Percentiles rank a stretch among this genome's conserved stretches.
Conservation (phyloP, 805 yeast genomes). For the Teunomyces stri region DNA sequence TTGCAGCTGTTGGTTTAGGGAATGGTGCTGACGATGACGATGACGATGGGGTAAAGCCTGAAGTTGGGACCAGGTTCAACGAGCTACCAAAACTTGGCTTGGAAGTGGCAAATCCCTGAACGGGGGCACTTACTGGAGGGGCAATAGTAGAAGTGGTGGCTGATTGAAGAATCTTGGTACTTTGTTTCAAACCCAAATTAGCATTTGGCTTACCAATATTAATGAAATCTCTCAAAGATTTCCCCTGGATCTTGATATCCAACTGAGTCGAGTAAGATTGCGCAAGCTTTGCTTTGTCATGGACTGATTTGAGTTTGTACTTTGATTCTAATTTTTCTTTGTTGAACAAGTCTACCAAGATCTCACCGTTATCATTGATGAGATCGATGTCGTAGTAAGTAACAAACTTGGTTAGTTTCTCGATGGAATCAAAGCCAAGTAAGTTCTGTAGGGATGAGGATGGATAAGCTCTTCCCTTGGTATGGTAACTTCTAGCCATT, state of each 20-base stretch:
- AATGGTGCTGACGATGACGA: background rate
- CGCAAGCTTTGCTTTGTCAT: conserved; percentile 37
- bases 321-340: conserved; percentile 40
- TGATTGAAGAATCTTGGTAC: conserved; percentile 5
- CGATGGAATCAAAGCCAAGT: conserved; percentile 66
- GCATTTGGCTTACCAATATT: conserved; percentile 33
- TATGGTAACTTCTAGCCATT: conserved; percentile 64
- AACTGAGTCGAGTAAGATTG: conserved; percentile 34
- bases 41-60: background rate
- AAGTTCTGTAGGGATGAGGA: conserved; percentile 44
- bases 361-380: conserved; percentile 22
- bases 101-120: background rate
- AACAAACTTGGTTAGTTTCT: conserved; percentile 56
- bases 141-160: background rate
- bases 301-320: conserved; percentile 37
- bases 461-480: conserved; percentile 65
- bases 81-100: background rate
- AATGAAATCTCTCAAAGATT: conserved; percentile 24
- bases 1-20: background rate
- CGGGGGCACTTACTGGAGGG: too few relatives aligned
- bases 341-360: conserved; percentile 38
- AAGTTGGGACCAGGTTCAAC: background rate
- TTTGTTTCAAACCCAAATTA: conserved; percentile 19
- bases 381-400: conserved; percentile 58
- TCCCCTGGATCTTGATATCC: conserved; percentile 24